Conservation (phyloP, 345 rosid species). For the Eucalyptus microcorys region DNA sequence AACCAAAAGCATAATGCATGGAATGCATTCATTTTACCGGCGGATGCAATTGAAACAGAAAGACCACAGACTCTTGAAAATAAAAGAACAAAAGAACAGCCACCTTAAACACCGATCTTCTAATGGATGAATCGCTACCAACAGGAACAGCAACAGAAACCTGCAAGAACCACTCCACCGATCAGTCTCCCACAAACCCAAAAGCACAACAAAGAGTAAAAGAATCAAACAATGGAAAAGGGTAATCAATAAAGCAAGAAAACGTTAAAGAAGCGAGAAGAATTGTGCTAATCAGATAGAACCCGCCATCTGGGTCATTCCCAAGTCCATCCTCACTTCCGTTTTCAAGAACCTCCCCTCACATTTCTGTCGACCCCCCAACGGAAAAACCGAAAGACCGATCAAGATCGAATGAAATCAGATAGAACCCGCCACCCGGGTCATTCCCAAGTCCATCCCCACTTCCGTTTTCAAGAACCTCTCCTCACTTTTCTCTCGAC, state of each 20-base stretch:
- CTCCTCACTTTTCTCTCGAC: background rate
- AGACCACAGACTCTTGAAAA: background rate
- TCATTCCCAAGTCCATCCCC: background rate
- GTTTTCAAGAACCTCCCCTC: background rate
- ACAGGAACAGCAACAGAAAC: constrained; percentile 25
- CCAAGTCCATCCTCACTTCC: background rate
- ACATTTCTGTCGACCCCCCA: background rate
- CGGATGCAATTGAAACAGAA: background rate
- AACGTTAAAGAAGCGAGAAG: background rate
- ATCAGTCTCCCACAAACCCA: background rate
- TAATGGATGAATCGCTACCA: constrained; percentile 17
- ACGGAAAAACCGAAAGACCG: background rate
- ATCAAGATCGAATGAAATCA: background rate
- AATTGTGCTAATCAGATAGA: background rate
- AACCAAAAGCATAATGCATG: background rate
- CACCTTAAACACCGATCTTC: constrained; percentile 40
- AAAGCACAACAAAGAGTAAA: background rate
- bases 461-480: background rate
- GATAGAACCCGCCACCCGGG: background rate
- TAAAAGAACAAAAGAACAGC: background rate
- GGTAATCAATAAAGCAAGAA: background rate
- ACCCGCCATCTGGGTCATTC: background rate
- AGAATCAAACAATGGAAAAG: background rate
- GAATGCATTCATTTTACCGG: background rate
- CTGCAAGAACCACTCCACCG: constrained; percentile 9